phyloP scores from a whole-genome alignment of 2,329 filamentous ascomycete species.

The Pseudocercospora cruenta region DNA sequence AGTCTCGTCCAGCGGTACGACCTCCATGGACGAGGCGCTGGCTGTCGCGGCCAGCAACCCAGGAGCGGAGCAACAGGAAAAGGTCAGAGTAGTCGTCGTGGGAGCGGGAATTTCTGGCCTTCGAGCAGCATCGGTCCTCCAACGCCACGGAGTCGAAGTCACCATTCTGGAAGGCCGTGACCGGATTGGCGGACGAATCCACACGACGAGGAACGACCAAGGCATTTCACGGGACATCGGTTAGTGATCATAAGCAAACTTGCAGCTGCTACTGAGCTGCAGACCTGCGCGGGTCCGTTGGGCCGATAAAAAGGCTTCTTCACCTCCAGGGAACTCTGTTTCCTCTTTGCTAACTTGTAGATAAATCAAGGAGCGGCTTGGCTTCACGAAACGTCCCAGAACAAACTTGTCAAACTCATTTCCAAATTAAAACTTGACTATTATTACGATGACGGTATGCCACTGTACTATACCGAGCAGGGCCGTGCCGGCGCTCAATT shows the following conservation, averaged over 20 bases:
- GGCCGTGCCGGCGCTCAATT: constrained; percentile 50
- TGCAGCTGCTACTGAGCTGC: constrained; percentile 37
- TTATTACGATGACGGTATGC: constrained; percentile 51
- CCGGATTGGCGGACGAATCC: constrained; percentile 45
- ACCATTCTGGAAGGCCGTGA: constrained; percentile 41
- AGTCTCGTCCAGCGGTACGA: constrained; percentile 25
- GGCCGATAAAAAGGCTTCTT: constrained; percentile 29
- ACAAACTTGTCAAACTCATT: constrained; percentile 49
- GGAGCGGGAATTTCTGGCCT: constrained; percentile 44
- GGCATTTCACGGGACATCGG: constrained; percentile 32
- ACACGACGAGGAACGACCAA: constrained; percentile 43
- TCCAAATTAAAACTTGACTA: constrained; percentile 48
- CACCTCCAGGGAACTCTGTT: constrained; percentile 30
- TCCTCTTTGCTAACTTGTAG: constrained; percentile 25
- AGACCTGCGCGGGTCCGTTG: constrained; percentile 35
- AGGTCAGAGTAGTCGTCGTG: constrained; percentile 39
- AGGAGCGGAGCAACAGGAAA: constrained; percentile 18
- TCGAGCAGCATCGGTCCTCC: constrained; percentile 41
- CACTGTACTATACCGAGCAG: constrained; percentile 48
- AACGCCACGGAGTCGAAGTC: constrained; percentile 42
- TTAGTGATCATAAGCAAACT: constrained; percentile 31
- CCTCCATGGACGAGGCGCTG: constrained; percentile 28
- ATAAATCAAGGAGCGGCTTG: constrained; percentile 45
- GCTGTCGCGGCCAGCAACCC: constrained; percentile 21
- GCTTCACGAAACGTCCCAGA: constrained; percentile 53